Conservation (phyloP, 352 stramenopile genomes). For the Peronosclerospora sorghi region DNA sequence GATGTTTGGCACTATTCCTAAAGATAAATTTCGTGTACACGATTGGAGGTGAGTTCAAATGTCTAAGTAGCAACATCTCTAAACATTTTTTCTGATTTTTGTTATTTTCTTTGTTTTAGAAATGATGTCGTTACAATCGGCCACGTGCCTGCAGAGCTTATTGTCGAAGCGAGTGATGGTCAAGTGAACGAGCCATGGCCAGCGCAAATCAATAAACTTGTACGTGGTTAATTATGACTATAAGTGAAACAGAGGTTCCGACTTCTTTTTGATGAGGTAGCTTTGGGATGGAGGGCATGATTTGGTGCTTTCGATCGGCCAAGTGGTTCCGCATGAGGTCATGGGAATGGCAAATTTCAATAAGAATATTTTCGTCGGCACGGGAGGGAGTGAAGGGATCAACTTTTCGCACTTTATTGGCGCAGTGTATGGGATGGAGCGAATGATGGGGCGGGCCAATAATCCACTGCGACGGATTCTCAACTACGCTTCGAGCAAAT, state of each 20-base stretch:
- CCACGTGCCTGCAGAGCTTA: constrained; percentile 87
- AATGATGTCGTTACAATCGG: constrained; percentile 96
- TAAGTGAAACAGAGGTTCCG: too few species aligned
- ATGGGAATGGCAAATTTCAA: constrained; percentile 99
- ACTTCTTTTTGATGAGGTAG: too few species aligned
- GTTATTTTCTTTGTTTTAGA: constrained; percentile 17
- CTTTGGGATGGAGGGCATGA: constrained; percentile 88
- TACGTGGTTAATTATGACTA: constrained; percentile 22
- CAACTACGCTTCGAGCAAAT: constrained; percentile 92
- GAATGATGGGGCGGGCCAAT: constrained; percentile 93
- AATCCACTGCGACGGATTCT: constrained; percentile 94
- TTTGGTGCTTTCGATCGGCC: constrained; percentile 92
- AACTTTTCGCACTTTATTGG: constrained; percentile 98
- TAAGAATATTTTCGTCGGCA: constrained; percentile 97
- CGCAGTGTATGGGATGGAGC: constrained; percentile 96
- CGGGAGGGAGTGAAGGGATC: constrained; percentile 89
- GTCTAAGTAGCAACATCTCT: background rate
- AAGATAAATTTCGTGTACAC: constrained; percentile 87
- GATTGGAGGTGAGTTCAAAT: constrained; percentile 88
- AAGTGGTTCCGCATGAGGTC: constrained; percentile 96
- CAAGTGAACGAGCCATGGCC: constrained; percentile 94
- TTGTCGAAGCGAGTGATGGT: constrained; percentile 87
- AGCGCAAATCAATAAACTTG: constrained; percentile 92
- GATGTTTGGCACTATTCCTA: constrained; percentile 91
- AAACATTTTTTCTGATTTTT: background rate